Evolutionary conservation across 805 yeast species (phyloP), one percentile per base, ranked within the genome.

Genomic region (Phaffomyces antillensis): DNA sequence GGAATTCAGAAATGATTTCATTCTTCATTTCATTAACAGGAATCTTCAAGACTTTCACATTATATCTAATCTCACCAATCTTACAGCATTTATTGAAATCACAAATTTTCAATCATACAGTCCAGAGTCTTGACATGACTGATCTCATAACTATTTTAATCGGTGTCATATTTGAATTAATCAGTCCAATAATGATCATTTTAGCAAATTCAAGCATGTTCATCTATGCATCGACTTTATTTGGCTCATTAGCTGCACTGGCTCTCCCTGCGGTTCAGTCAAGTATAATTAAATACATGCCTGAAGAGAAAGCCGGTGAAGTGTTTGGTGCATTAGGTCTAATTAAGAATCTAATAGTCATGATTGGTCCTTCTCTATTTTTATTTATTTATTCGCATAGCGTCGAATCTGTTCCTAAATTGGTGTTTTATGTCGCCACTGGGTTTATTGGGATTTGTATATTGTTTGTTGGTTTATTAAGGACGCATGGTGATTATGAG

Each of bases 261-360:
- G 66, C 71, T 1, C 65, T 76, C 1, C 91, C 93, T 1, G 70
- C 81, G 0, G 50, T 82, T 11, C 82, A 77, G 54, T 70, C 83
- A 0, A 52, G 84, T 2, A 62, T 83, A 11, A 70, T 80, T 43
- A 85, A 85, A 58, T 79, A 80, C 59, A 75, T 72, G 48, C 76
- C 78, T 1, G 77, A 77, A 36, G 69, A 73, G 13, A 72, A 73
- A 49, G 70, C 77, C 5, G 95, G 95, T 16, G 88, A 83, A 59
- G 68, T 81, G 16, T 83, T 83, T 63, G 89, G 91, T 10, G 87
- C 83, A 0, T 60, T 83, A 37, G 77, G 87, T 0, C 59, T 84
- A 41, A 57, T 82, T 16, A 76, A 79, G 56, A 81, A 77, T 50
- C 40, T 74, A 0, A 60, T 74, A 5, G 61, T 66, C 47, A 63